phyloP scores from a whole-genome alignment of 2,329 filamentous ascomycete species.

The Alternaria metachromatica region DNA sequence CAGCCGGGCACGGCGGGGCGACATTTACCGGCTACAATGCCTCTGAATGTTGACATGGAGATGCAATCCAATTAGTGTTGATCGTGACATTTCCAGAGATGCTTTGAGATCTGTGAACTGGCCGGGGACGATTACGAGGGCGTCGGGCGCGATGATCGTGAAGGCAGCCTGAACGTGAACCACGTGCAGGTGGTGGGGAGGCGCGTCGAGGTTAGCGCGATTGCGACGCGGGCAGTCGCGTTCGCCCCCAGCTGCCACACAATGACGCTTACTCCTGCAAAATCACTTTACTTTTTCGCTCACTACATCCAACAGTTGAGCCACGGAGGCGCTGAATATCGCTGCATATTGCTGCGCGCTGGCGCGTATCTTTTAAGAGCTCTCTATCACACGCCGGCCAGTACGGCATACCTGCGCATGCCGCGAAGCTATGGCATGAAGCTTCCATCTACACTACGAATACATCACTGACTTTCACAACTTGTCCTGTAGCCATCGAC shows the following conservation, averaged over 20 bases:
- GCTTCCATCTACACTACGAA: constrained; percentile 15
- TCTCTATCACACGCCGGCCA: neutral
- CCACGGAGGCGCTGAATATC: neutral
- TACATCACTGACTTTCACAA: constrained; percentile 62
- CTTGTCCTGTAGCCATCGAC: constrained; percentile 64
- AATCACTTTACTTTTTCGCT: neutral
- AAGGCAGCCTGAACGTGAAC: neutral
- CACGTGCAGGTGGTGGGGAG: neutral
- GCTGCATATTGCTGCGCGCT: neutral
- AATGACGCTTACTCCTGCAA: neutral
- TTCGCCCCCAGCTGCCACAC: neutral
- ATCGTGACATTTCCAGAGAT: constrained; percentile 8
- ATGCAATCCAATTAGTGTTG: neutral
- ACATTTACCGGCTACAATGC: constrained; percentile 35
- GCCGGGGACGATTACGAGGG: neutral
- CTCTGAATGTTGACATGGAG: constrained; percentile 47
- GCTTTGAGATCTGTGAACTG: neutral
- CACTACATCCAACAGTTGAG: neutral
- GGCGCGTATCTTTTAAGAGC: neutral
- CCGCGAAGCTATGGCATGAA: neutral
- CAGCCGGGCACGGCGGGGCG: neutral
- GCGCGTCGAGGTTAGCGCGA: constrained; percentile 1
- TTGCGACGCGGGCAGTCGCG: neutral
- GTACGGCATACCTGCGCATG: neutral
- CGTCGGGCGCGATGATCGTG: neutral